Percentiles rank a stretch among this genome's conserved stretches.
Evolutionary conservation across 495 filamentous ascomycete species (phyloP).

Genomic region (Letharia lupina): DNA sequence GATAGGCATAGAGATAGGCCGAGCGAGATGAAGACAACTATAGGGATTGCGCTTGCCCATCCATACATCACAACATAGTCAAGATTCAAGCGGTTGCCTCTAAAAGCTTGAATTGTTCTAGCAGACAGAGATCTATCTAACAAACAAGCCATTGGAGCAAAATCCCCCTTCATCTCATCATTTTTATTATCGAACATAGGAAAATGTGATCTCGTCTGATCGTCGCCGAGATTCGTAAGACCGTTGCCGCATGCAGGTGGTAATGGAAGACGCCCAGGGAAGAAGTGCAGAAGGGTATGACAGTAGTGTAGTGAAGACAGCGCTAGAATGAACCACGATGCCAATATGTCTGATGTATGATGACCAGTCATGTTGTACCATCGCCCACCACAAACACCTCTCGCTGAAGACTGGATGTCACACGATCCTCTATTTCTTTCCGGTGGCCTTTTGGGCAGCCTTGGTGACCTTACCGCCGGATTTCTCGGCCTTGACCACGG

Average conservation of each 20-base stretch:
- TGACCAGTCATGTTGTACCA: conserved; percentile 23
- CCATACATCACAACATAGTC: not conserved
- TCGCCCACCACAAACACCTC: conserved; percentile 27
- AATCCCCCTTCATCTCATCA: conserved; percentile 7
- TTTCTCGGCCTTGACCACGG: conserved; percentile 68
- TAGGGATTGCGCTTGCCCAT: not conserved
- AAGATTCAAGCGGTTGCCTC: conserved; percentile 8
- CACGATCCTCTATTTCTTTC: conserved; percentile 50
- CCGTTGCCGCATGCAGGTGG: conserved; percentile 6
- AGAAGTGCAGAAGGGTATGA: conserved; percentile 19
- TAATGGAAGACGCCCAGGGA: conserved; percentile 12
- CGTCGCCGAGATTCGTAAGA: conserved; percentile 12
- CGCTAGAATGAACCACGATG: conserved; percentile 31
- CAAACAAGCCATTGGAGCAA: conserved; percentile 16
- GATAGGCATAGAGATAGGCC: too few relatives aligned
- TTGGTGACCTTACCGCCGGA: conserved; percentile 63
- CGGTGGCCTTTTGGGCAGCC: conserved; percentile 53
- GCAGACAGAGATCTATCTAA: conserved; percentile 19
- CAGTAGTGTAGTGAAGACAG: conserved; percentile 26
- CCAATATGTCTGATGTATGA: conserved; percentile 20
- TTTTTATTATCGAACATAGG: conserved; percentile 9
- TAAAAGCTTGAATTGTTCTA: conserved; percentile 18
- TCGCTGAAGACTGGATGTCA: conserved; percentile 20
- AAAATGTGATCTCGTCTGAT: conserved; percentile 8
- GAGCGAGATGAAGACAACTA: too few relatives aligned